phyloP scores from a whole-genome alignment of 768 basidiomycete species.

The Panellus pusillus region DNA sequence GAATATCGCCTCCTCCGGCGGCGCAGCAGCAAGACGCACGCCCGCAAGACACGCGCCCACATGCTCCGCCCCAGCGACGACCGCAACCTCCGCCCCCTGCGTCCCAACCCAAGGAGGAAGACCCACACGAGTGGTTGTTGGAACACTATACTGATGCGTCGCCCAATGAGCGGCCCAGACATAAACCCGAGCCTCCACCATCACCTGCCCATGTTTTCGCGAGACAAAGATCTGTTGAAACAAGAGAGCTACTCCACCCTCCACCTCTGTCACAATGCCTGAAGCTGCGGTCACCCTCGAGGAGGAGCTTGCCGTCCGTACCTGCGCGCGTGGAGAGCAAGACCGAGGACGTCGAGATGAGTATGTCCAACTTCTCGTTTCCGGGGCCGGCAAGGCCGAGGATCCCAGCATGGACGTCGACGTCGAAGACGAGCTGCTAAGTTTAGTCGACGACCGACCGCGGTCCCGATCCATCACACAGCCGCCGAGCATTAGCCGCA shows the following conservation, averaged over 20 bases:
- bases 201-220: conserved; percentile 26
- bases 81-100: conserved; percentile 2
- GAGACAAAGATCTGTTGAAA: conserved; percentile 28
- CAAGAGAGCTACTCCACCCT: conserved; percentile 23
- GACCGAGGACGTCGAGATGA: conserved; percentile 44
- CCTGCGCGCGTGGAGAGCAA: conserved; percentile 31
- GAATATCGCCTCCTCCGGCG: background rate
- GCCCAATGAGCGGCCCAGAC: conserved; percentile 12
- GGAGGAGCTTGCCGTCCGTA: conserved; percentile 45
- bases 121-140: conserved; percentile 62
- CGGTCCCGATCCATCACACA: conserved; percentile 21
- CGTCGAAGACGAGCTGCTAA: conserved; percentile 69
- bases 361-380: conserved; percentile 42
- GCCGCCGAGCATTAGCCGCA: conserved; percentile 14
- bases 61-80: conserved; percentile 9
- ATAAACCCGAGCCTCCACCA: conserved; percentile 9
- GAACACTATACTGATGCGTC: conserved; percentile 49
- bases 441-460: conserved; percentile 59
- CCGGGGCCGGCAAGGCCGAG: conserved; percentile 30
- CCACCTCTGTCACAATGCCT: conserved; percentile 27
- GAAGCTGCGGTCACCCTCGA: conserved; percentile 43
- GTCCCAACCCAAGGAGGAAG: conserved; percentile 40
- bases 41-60: conserved; percentile 3
- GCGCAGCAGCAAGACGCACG: conserved; percentile 1
- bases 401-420: conserved; percentile 39